Conservation (phyloP, 2,329 filamentous ascomycete genomes). For the Grosmannia clavigera region DNA sequence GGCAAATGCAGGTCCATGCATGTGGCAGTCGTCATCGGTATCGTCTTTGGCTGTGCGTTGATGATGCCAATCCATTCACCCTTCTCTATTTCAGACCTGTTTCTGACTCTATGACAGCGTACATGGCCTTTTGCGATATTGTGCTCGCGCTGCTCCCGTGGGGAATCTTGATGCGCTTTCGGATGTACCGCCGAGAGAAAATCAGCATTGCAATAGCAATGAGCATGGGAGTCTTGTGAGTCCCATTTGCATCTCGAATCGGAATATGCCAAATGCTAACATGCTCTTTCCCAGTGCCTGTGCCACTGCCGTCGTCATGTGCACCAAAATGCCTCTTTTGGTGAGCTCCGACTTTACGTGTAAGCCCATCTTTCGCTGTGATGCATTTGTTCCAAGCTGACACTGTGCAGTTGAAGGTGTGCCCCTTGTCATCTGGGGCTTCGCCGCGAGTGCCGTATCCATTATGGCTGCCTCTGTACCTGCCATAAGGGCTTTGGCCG, state of each 20-base stretch:
- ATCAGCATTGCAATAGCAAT: conserved; percentile 19
- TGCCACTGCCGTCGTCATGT: conserved; percentile 16
- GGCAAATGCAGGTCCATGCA: conserved; percentile 16
- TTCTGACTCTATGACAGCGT: conserved; percentile 7
- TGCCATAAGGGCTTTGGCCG: conserved; percentile 16
- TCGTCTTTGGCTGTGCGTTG: conserved; percentile 12
- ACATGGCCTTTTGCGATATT: conserved; percentile 16
- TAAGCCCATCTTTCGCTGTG: not conserved
- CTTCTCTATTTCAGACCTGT: not conserved
- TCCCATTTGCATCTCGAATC: not conserved
- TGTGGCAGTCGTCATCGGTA: conserved; percentile 14
- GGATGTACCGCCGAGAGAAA: conserved; percentile 18
- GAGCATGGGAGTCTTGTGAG: conserved; percentile 20
- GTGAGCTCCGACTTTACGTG: conserved; percentile 11
- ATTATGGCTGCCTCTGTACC: conserved; percentile 21
- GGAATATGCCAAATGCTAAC: not conserved
- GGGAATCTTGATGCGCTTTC: conserved; percentile 17
- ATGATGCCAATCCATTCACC: no score
- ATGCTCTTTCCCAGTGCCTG: conserved; percentile 11
- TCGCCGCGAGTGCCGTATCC: conserved; percentile 18
- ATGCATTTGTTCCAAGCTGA: not conserved
- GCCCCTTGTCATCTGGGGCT: conserved; percentile 13
- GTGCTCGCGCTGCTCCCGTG: conserved; percentile 17
- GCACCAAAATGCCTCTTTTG: conserved; percentile 9
- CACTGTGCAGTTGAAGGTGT: not conserved